phyloP scores from a whole-genome alignment of 768 basidiomycete genomes.

The Leccinellum luteum region DNA sequence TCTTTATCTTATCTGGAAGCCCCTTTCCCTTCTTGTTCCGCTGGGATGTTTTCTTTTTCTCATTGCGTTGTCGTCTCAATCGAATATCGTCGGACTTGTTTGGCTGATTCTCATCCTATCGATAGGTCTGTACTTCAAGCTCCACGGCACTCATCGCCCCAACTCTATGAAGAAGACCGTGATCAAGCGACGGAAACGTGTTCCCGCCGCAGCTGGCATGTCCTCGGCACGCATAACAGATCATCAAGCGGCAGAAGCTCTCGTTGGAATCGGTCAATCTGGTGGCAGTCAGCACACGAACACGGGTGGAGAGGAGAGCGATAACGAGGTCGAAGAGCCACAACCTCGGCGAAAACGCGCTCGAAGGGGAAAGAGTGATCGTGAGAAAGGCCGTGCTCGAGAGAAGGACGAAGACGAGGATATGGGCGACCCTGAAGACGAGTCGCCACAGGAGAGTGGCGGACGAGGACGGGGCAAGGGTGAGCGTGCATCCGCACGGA shows the following conservation, averaged over 20 bases:
- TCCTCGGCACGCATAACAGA: conserved; percentile 62
- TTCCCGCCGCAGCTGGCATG: conserved; percentile 73
- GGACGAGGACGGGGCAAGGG: conserved; percentile 35
- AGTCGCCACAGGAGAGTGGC: conserved; percentile 31
- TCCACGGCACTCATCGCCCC: conserved; percentile 95
- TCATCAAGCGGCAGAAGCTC: conserved; percentile 85
- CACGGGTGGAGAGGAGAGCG: conserved; percentile 41
- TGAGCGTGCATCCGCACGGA: conserved; percentile 36
- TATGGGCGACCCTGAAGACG: conserved; percentile 45
- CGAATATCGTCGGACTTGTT: not conserved
- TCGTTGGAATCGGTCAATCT: conserved; percentile 75
- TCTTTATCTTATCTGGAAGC: conserved; percentile 27
- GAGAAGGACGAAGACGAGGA: conserved; percentile 46
- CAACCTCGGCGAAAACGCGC: conserved; percentile 62
- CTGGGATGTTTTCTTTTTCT: not conserved
- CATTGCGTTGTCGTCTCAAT: not conserved
- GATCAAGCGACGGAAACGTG: conserved; percentile 97
- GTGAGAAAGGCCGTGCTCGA: conserved; percentile 35
- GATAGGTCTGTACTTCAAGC: conserved; percentile 94
- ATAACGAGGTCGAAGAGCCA: conserved; percentile 37
- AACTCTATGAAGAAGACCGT: conserved; percentile 99
- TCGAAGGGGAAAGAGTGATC: conserved; percentile 38
- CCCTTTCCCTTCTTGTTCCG: conserved; percentile 13
- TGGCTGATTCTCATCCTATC: conserved; percentile 18
- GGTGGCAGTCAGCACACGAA: conserved; percentile 35